These are phyloP conservation scores for Rhinocladiella similis DNA, from an alignment of 2,329 filamentous ascomycete species.

Conservation along the genomic window DNA sequence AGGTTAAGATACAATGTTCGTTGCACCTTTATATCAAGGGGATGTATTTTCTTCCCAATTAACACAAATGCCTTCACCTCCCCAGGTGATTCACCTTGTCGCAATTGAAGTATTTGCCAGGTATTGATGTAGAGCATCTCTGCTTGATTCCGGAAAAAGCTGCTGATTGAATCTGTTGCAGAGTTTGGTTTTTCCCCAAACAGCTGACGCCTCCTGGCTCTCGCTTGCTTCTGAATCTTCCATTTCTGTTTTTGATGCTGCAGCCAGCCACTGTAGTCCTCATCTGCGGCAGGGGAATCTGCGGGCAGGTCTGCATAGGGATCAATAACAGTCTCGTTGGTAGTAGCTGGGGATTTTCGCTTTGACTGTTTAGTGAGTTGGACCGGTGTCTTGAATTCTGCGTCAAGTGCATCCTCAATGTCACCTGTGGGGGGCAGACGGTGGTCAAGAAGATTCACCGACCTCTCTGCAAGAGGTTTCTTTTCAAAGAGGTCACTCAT, in stretches of 20 bases:
- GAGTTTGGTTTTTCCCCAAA: constrained; percentile 79
- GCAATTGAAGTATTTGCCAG: constrained; percentile 91
- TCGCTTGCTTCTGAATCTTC: constrained; percentile 93
- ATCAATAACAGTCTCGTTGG: constrained; percentile 60
- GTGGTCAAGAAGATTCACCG: constrained; percentile 59
- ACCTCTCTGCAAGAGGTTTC: constrained; percentile 51
- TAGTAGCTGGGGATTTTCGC: constrained; percentile 64
- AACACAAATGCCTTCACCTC: constrained; percentile 86
- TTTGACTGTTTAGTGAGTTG: constrained; percentile 65
- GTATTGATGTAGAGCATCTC: constrained; percentile 86
- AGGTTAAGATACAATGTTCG: constrained; percentile 90
- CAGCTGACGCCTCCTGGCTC: constrained; percentile 79
- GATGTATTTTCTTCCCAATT: constrained; percentile 89
- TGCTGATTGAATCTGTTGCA: constrained; percentile 62
- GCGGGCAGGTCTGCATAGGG: constrained; percentile 80
- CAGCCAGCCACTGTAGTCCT: constrained; percentile 85
- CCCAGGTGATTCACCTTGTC: constrained; percentile 78
- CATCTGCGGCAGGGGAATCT: constrained; percentile 77
- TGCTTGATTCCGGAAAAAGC: constrained; percentile 86
- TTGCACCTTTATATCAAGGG: constrained; percentile 83
- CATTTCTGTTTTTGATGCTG: constrained; percentile 98
- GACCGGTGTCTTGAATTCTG: constrained; percentile 65
- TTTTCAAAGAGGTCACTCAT: constrained; percentile 84
- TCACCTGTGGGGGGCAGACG: constrained; percentile 60
- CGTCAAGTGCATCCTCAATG: constrained; percentile 77